Evolutionary conservation across 2,329 filamentous ascomycete species (phyloP), one percentile per base, ranked within the genome.

Genomic region (Colletotrichum musae): DNA sequence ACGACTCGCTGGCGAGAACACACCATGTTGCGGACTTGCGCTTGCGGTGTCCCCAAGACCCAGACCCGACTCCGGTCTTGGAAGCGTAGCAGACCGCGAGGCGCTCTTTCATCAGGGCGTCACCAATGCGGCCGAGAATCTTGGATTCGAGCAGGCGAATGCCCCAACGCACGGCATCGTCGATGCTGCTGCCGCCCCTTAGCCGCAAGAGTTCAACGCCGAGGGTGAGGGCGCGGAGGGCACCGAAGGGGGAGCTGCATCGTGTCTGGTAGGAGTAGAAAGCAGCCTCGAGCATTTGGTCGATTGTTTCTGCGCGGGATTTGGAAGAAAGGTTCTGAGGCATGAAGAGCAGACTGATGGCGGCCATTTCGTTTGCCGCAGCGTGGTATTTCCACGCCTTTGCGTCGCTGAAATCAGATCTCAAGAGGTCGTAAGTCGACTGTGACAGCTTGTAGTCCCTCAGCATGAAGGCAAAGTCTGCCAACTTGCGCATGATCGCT

Each of bases 321-420:
- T 95, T 97, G 15, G 92, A 90, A 2, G 90, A 91, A 71, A 93
- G 84, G 16, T 88, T 87, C 70, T 93, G 89, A 0, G 93, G 91
- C 75, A 92, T 91, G 70, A 99, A 87, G 41, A 99, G 87, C 48
- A 94, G 89, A 75, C 93, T 94, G 13, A 98, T 83, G 5, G 94
- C 95, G 36, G 93, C 92, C 95, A 99, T 98, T 83, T 99, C 96
- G 78, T 97, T 95, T 1, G 93, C 92, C 4, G 93, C 95, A 0
- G 96, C 96, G 77, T 98, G 94, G 76, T 98, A 93, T 74, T 90
- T 94, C 96, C 96, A 99, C 1, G 96, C 97, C 80, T 98, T 98
- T 78, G 98, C 95, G 77, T 96, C 96, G 76, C 90, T 91, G 79
- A 95, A 99, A 78, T 99, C 97, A 7, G 91, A 89, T 61, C 94